These are phyloP conservation scores for Ochromonadaceae sp. DNA, from an alignment of 352 stramenopile genomes.

Conservation along the genomic window DNA sequence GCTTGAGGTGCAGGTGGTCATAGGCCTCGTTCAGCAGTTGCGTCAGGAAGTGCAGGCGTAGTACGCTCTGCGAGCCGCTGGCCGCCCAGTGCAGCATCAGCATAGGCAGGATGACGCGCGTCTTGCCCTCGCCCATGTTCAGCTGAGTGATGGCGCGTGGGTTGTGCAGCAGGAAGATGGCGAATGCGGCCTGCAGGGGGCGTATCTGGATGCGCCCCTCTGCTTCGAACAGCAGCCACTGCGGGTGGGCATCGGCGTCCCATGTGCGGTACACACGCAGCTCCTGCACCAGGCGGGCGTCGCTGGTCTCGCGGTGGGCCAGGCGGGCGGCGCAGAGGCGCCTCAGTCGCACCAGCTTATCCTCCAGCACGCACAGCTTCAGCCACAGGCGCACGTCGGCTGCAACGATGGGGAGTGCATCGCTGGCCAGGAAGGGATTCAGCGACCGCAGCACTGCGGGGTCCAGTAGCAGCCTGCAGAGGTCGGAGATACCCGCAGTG, in stretches of 20 bases:
- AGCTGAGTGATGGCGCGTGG: slow-evolving; percentile 49
- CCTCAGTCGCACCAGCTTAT: slow-evolving; percentile 42
- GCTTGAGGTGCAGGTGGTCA: slow-evolving; percentile 44
- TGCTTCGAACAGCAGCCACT: slow-evolving; percentile 59
- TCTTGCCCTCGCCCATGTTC: slow-evolving; percentile 64
- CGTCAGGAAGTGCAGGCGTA: slow-evolving; percentile 46
- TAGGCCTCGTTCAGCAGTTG: slow-evolving; percentile 45
- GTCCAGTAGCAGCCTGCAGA: slow-evolving; percentile 5
- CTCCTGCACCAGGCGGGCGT: slow-evolving; percentile 39
- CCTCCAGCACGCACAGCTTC: slow-evolving; percentile 47
- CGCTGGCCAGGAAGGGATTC: slow-evolving; percentile 1
- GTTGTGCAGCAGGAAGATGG: slow-evolving; percentile 43
- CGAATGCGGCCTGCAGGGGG: slow-evolving; percentile 45
- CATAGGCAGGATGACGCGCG: slow-evolving; percentile 59
- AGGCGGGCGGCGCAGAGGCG: no score
- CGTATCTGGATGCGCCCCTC: slow-evolving; percentile 52
- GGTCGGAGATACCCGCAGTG: no score
- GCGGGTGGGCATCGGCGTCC: slow-evolving; percentile 37
- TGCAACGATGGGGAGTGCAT: not conserved
- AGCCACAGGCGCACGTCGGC: slow-evolving; percentile 22
- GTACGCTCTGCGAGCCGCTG: slow-evolving; percentile 22
- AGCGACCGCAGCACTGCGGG: not conserved
- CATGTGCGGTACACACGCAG: slow-evolving; percentile 36
- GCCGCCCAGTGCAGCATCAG: slow-evolving; percentile 47
- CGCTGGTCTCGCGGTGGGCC: slow-evolving; percentile 5